These are phyloP conservation scores for Aspergillus caelatus DNA, from an alignment of 2,329 filamentous ascomycete genomes.

Conservation along the genomic window DNA sequence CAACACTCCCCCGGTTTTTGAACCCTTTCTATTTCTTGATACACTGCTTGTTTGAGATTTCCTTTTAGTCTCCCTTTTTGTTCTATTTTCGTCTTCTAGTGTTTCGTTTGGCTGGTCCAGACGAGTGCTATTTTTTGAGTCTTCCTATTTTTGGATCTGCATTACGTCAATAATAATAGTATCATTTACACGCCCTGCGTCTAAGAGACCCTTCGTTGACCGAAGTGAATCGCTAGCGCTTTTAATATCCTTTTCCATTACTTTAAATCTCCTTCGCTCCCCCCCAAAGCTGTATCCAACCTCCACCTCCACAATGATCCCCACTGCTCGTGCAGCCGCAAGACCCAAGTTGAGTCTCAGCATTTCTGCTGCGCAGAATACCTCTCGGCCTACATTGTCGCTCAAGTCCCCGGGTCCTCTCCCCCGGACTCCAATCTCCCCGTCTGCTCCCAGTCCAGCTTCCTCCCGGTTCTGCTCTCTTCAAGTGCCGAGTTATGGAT, in stretches of 20 bases:
- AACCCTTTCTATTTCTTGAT: conserved; percentile 24
- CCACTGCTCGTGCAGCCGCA: conserved; percentile 41
- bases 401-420: conserved; percentile 47
- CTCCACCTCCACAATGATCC: conserved; percentile 33
- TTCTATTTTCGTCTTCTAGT: conserved; percentile 38
- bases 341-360: conserved; percentile 52
- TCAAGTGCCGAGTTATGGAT: conserved; percentile 44
- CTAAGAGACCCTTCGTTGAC: conserved; percentile 38
- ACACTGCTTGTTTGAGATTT: conserved; percentile 38
- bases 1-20: conserved; percentile 18
- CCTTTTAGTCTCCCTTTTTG: conserved; percentile 28
- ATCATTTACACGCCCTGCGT: conserved; percentile 24
- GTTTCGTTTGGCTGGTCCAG: conserved; percentile 50
- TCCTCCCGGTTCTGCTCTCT: conserved; percentile 46
- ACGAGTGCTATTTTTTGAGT: conserved; percentile 31
- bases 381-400: conserved; percentile 41
- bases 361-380: conserved; percentile 43
- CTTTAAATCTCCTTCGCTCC: conserved; percentile 3
- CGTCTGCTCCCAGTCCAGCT: conserved; percentile 45
- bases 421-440: conserved; percentile 48
- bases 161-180: conserved; percentile 28
- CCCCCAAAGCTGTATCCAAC: conserved; percentile 10
- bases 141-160: conserved; percentile 24
- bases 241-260: conserved; percentile 8
- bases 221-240: conserved; percentile 28